Evolutionary conservation across 1,284 basidiomycete genomes (phyloP), one percentile per base, ranked within the genome.

Genomic region (Cryptococcus sp.): DNA sequence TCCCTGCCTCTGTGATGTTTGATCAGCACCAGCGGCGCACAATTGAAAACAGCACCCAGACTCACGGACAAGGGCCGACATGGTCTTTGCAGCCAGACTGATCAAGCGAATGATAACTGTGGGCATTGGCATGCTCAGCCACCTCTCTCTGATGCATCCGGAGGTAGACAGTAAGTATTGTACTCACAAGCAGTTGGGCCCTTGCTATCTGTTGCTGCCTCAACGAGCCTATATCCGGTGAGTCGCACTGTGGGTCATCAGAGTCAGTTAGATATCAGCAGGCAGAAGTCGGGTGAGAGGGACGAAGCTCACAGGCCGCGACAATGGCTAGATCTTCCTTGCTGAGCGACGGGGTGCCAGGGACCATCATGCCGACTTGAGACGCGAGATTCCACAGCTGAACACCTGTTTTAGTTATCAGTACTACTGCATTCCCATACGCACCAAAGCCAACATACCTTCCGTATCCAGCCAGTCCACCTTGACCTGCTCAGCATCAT

Each of bases 361-460:
- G 48, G 20, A 37, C 39, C 12, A 37, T 20, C 15, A 20, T 33
- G 11, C 36, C 36, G 3, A 50, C 37, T 21, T 50, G 36, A n/a
- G 48, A 50, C 12, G 48, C 48, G 5, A 50, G 48, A 21, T 50
- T 50, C 48, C 48, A 50, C 35, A 50, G 33, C 11, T 50, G 48
- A 6, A 50, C 48, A 11, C 48, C 48, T 50, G 20, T 23, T 7
- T 1, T 46, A 33, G 11, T 11, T 20, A 37, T 36, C 18, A 40
- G 46, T 21, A 20, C 8, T 38, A 4, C n/a, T 33, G 36, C 42
- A 49, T 39, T 16, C 13, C 8, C 4, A 11, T 38, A 13, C 6
- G 8, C 18, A 9, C 6, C 13, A 46, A 13, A 20, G 11, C 5
- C 3, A 24, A 1, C 13, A 8, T 38, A 50, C 48, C 48, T 38